Evolutionary conservation across 2,329 filamentous ascomycete species (phyloP).

Genomic region (Aureobasidium mangrovei): DNA sequence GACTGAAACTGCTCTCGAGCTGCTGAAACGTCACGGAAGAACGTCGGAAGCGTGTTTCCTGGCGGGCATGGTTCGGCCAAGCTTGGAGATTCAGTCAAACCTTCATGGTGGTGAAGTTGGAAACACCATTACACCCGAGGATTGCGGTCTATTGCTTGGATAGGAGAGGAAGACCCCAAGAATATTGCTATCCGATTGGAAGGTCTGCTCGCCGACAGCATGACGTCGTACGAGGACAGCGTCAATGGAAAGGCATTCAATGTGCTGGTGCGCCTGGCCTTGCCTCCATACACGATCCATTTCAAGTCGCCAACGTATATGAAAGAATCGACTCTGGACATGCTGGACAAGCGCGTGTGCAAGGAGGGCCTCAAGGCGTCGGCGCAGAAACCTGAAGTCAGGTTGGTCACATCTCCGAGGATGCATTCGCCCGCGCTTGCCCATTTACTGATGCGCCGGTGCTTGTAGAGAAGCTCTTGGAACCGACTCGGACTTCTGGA

Average conservation of each 20-base stretch:
- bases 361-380: conserved; percentile 53
- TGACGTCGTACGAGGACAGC: conserved; percentile 10
- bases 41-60: background rate
- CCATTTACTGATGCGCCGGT: background rate
- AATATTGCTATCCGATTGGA: background rate
- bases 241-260: conserved; percentile 28
- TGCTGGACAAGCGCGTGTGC: conserved; percentile 45
- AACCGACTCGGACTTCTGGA: conserved; percentile 49
- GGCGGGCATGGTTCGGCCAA: background rate
- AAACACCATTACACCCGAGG: background rate
- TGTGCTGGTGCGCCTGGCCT: conserved; percentile 37
- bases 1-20: too few species aligned
- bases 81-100: background rate
- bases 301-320: conserved; percentile 53
- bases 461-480: conserved; percentile 46
- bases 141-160: background rate
- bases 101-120: background rate
- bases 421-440: background rate
- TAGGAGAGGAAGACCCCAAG: background rate
- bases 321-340: conserved; percentile 49
- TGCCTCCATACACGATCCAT: conserved; percentile 46
- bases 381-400: conserved; percentile 46
- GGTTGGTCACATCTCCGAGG: conserved; percentile 28
- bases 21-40: background rate
- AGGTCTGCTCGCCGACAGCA: background rate